Base-by-base conservation (phyloP, 305 asterid genomes). In the Fraxinus greggii region DNA sequence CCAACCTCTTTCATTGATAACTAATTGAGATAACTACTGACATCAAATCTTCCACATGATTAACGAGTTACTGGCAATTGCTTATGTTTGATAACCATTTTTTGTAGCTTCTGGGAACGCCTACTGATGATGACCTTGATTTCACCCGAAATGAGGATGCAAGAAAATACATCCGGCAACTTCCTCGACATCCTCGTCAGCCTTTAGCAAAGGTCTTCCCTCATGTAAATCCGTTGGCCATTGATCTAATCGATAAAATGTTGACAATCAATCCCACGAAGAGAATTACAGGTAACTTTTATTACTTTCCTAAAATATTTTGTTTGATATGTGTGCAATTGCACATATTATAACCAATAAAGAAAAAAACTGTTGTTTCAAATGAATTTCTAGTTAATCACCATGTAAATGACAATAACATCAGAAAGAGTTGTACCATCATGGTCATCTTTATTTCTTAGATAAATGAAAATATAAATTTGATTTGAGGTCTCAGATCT, bases 211-310 rank as follows among this genome's bases (percentile, higher is more conserved):
- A 85, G 54, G 87, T 85, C 63, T 95, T 95, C 89, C 91, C 97
- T 75, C 97, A 92, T 85, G 91, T 95, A 75, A 90, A 92, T 82
- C 93, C 99, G 45, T 74, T 91, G 63, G 98, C 99, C 40, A 90
- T 95, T 70, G 98, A 95, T 85, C 96, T 95, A 17, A 72, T 95
- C 32, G 98, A 95, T 61, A 95, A 91, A 86, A 95, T 95, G 99
- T 88, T 95, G 73, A 89, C 96, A 81, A 78, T 93, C 61, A 93
- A 94, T 85, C 97, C 99, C 76, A 73, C 92, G 6, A 91, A 91
- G 86, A 92, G 99, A 91, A 94, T 94, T 76, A 89, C 97, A 84
- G 99, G 99, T 95, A 80, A 72, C 23, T 65, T 78, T 63, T 61
- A 70, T 24, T 8, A 67, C 82, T 75, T n/a, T 56, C 7, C 8